Conservation (phyloP, 1,284 basidiomycete species). For the Ustilago trichophora region DNA sequence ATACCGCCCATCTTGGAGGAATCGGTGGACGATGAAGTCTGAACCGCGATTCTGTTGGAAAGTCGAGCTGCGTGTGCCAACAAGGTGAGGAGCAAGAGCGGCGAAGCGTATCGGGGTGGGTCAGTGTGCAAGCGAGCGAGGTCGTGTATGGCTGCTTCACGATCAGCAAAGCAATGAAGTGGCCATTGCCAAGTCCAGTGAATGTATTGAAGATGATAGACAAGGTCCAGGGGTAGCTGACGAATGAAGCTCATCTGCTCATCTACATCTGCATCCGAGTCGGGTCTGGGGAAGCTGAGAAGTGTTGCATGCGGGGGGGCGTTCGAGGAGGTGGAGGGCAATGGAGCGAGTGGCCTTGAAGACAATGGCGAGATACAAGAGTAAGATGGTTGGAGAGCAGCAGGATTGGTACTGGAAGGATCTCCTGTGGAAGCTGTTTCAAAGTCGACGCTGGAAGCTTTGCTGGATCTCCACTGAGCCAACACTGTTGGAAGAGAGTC, state of each 20-base stretch:
- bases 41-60: background rate
- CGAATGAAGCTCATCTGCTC: constrained; percentile 4
- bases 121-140: background rate
- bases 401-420: too few species aligned
- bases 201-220: constrained; percentile 7
- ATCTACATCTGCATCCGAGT: too few species aligned
- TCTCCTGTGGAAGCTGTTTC: too few species aligned
- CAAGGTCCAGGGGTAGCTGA: background rate
- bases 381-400: too few species aligned
- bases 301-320: too few species aligned
- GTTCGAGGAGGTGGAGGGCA: too few species aligned
- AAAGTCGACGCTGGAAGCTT: too few species aligned
- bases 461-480: too few species aligned
- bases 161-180: constrained; percentile 2
- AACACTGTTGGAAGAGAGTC: constrained; percentile 1
- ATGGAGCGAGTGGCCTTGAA: too few species aligned
- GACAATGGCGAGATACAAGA: too few species aligned
- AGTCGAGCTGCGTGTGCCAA: constrained; percentile 1
- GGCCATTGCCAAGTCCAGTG: constrained; percentile 9
- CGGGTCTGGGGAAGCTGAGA: too few species aligned
- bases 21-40: background rate
- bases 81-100: constrained; percentile 1
- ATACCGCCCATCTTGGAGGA: constrained; percentile 5
- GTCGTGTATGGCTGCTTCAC: background rate
- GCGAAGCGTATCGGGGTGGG: constrained; percentile 1